A percentile compares a stretch with the other conserved stretches of the same genome.
These are phyloP conservation scores for Dissophora ornata DNA, from an alignment of 192 early-diverging fungal genomes.

Conservation along the genomic window DNA sequence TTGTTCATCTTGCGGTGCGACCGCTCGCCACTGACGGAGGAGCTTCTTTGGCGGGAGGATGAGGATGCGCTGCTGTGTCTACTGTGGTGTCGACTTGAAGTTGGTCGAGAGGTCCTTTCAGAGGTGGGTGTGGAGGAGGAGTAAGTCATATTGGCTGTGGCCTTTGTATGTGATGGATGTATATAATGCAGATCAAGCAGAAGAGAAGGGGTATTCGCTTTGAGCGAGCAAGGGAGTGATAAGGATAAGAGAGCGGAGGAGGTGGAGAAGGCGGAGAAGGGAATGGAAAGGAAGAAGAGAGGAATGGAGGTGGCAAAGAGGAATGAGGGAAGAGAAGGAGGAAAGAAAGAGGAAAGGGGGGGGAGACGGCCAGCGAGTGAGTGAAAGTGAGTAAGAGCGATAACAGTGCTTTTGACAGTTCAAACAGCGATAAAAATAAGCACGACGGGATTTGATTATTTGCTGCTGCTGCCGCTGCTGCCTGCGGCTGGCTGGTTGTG, in stretches of 20 bases:
- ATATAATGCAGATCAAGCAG: background rate
- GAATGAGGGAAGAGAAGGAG: background rate
- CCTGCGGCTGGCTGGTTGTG: too few relatives aligned
- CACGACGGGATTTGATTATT: too few relatives aligned
- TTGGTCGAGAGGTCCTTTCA: background rate
- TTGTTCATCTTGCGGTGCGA: conserved; percentile 20
- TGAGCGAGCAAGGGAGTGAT: background rate
- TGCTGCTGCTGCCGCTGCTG: too few relatives aligned
- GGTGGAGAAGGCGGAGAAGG: background rate
- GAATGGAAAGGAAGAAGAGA: background rate
- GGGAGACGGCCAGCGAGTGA: background rate
- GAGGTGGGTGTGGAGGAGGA: background rate
- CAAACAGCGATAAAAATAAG: background rate
- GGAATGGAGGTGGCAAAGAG: conserved; percentile 12
- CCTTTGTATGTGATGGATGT: too few relatives aligned
- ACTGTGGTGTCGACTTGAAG: background rate
- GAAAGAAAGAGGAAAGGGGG: conserved; percentile 3
- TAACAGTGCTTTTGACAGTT: too few relatives aligned
- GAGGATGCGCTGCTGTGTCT: conserved; percentile 17
- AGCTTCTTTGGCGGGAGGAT: conserved; percentile 32
- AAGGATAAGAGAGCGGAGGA: background rate
- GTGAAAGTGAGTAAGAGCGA: background rate
- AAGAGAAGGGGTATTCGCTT: too few relatives aligned
- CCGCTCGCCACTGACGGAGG: conserved; percentile 48
- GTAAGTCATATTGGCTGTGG: too few relatives aligned